Conservation (phyloP, 257 asterid genomes). For the Solanum infundibuliforme region DNA sequence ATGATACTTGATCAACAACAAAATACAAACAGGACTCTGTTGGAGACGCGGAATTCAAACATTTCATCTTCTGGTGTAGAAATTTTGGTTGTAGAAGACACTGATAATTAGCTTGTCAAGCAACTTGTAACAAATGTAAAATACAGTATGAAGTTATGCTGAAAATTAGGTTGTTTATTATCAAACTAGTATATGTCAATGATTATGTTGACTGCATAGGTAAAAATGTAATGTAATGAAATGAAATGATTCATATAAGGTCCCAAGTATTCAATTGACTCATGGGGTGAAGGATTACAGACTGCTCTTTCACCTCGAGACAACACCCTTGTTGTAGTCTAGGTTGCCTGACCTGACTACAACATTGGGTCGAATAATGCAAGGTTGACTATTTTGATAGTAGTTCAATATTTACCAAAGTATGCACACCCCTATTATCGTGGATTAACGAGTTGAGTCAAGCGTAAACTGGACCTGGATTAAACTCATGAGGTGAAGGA, state of each 20-base stretch:
- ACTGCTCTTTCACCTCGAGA: not conserved
- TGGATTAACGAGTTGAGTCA: too few species aligned
- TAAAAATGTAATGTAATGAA: not conserved
- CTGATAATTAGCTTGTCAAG: not conserved
- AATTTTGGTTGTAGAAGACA: not conserved
- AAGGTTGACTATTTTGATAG: not conserved
- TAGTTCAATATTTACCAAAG: not conserved
- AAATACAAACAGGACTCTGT: conserved; percentile 17
- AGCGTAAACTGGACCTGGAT: too few species aligned
- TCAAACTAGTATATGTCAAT: not conserved
- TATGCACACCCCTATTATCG: not conserved
- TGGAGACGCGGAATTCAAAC: conserved; percentile 19
- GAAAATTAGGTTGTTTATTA: not conserved
- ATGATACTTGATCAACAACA: conserved; percentile 59
- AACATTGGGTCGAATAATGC: not conserved
- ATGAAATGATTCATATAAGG: not conserved
- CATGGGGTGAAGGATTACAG: not conserved
- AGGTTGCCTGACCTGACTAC: not conserved
- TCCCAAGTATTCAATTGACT: not conserved
- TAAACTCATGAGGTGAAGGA: not conserved
- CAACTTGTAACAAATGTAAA: not conserved
- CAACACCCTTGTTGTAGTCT: not conserved
- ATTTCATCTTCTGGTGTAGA: conserved; percentile 5
- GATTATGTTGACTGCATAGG: not conserved
- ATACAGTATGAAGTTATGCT: not conserved